phyloP scores from a whole-genome alignment of 192 early-diverging fungal genomes.

The Tieghemiomyces parasiticus region DNA sequence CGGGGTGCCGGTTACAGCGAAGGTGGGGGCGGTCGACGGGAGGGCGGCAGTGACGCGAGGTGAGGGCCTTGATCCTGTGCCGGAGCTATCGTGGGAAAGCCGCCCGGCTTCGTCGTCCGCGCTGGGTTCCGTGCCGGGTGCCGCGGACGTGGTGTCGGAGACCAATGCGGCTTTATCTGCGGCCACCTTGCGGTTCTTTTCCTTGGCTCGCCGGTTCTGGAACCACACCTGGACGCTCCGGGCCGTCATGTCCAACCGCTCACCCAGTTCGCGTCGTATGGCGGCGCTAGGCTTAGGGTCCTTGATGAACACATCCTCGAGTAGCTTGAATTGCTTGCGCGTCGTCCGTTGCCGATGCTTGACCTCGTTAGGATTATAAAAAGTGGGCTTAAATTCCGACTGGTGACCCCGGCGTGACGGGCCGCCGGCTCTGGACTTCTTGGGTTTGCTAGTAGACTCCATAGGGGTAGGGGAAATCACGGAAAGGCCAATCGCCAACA shows the following conservation, averaged over 20 bases:
- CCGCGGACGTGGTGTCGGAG: too few relatives aligned
- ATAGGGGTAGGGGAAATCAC: too few relatives aligned
- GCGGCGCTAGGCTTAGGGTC: conserved; percentile 57
- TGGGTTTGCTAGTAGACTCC: background rate
- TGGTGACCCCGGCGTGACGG: conserved; percentile 6
- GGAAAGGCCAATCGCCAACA: too few relatives aligned
- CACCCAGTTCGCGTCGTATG: conserved; percentile 41
- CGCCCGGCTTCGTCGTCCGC: too few relatives aligned
- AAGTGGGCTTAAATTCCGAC: conserved; percentile 45
- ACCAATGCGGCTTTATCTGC: too few relatives aligned
- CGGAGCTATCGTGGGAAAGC: too few relatives aligned
- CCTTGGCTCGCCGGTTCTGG: conserved; percentile 70
- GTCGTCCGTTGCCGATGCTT: conserved; percentile 60
- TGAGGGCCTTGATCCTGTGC: too few relatives aligned
- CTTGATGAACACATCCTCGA: conserved; percentile 48
- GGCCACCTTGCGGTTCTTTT: conserved; percentile 23
- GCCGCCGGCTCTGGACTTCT: background rate
- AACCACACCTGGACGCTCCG: conserved; percentile 74
- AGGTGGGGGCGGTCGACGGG: too few relatives aligned
- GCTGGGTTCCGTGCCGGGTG: too few relatives aligned
- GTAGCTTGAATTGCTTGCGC: conserved; percentile 47
- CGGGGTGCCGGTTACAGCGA: too few relatives aligned
- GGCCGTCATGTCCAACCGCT: conserved; percentile 47
- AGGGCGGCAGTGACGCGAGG: too few relatives aligned
- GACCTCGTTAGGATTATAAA: conserved; percentile 66